Base-by-base conservation (phyloP, 1,284 basidiomycete species). In the Leccinum solheimii region DNA sequence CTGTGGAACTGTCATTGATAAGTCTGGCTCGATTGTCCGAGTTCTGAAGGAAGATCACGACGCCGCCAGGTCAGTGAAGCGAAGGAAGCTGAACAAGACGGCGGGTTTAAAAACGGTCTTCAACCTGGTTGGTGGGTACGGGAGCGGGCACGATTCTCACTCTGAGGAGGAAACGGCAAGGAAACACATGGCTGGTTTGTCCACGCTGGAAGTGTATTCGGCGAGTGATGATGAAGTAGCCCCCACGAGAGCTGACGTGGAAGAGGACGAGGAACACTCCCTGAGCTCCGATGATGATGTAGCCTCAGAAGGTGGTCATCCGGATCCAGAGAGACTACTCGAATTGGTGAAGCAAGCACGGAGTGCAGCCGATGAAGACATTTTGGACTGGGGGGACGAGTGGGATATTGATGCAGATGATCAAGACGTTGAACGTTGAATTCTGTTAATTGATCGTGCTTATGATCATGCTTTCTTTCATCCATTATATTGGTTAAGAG, bases 41-140 rank as follows among this genome's bases (percentile, higher is more conserved):
- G 64, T 69, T 26, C 68, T 64, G 38, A 75, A 79, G 8, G 73
- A 75, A 48, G 75, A 80, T 63, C 70, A 67, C 16, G 69, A 73
- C 16, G 19, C 5, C 57, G 70, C 80, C 66, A 76, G 76, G 56
- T 66, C 63, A 56, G 68, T 70, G 55, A 90, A 90, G 72, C 77
- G 83, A 62, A 78, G 81, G 68, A 86, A 81, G 72, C 67, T 88
- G 56, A 79, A 81, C 61, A 70, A 70, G 58, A 79, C 77, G 61
- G 82, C 77, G 38, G 86, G 83, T 6, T 81, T 79, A 68, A 79
- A 80, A 62, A 80, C 83, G 3, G 85, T 92, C 26, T 77, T 70
- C 5, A 84, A 81, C 16, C 72, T 92, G 57, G 63, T 92, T 9
- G 85, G 83, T 16, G 86, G 77, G 0, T 92, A 93, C 71, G 87